Conservation (phyloP, 768 basidiomycete genomes). For the Lentinula detonsa region DNA sequence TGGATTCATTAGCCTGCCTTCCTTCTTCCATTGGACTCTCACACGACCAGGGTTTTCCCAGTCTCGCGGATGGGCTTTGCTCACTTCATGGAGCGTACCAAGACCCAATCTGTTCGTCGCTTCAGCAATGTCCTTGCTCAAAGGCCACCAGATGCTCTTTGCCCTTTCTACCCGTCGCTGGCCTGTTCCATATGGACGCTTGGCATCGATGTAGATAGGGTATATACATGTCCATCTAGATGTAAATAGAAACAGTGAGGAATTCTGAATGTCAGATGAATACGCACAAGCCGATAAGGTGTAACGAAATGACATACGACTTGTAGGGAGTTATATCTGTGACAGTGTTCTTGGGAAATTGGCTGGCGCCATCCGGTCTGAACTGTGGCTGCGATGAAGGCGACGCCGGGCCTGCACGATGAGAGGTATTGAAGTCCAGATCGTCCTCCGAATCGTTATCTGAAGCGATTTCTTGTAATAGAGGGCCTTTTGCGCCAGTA, state of each 20-base stretch:
- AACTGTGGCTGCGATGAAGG: constrained; percentile 23
- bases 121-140: constrained; percentile 88
- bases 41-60: constrained; percentile 99
- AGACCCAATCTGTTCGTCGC: constrained; percentile 75
- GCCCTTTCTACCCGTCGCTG: constrained; percentile 75
- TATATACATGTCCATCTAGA: constrained; percentile 92
- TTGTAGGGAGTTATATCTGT: constrained; percentile 82
- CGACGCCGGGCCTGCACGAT: constrained; percentile 51
- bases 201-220: constrained; percentile 95
- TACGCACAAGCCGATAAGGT: neutral
- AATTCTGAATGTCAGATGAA: neutral
- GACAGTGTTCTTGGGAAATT: constrained; percentile 30
- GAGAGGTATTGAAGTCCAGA: constrained; percentile 28
- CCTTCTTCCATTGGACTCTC: constrained; percentile 87
- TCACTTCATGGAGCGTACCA: constrained; percentile 80
- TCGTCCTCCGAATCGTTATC: constrained; percentile 41
- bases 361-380: constrained; percentile 12
- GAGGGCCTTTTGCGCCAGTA: constrained; percentile 63
- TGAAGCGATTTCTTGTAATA: constrained; percentile 68
- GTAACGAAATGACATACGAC: constrained; percentile 42
- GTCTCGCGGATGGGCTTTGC: constrained; percentile 88
- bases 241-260: neutral
- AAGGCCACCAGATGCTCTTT: constrained; percentile 90
- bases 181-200: constrained; percentile 79
- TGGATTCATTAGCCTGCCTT: constrained; percentile 59